Evolutionary conservation across 2,329 filamentous ascomycete genomes (phyloP).

Genomic region (Emericellopsis cladophorae): DNA sequence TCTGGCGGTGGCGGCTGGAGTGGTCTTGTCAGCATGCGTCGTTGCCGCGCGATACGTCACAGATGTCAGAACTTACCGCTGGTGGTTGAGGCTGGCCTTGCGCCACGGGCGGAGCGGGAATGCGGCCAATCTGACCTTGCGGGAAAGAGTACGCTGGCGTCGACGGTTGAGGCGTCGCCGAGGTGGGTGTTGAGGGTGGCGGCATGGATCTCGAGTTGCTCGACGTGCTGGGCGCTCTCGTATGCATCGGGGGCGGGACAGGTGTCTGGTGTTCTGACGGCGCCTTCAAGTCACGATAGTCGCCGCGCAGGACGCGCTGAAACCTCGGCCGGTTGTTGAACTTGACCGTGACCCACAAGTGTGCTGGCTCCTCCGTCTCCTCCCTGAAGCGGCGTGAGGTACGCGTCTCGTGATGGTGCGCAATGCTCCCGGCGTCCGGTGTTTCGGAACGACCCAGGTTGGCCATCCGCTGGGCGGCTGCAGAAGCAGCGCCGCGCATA

Average conservation of each 20-base stretch:
- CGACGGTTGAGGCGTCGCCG: conserved; percentile 18
- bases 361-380: conserved; percentile 64
- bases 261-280: conserved; percentile 22
- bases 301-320: conserved; percentile 48
- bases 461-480: conserved; percentile 78
- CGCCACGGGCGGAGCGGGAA: conserved; percentile 52
- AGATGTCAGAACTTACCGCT: conserved; percentile 42
- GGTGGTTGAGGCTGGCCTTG: conserved; percentile 41
- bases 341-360: conserved; percentile 61
- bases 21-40: conserved; percentile 6
- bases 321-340: conserved; percentile 57
- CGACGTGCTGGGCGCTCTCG: conserved; percentile 17
- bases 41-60: not conserved
- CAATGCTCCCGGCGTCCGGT: conserved; percentile 53
- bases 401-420: conserved; percentile 61
- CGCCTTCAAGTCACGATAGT: conserved; percentile 24
- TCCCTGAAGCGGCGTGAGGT: conserved; percentile 57
- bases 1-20: conserved; percentile 67
- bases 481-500: conserved; percentile 78
- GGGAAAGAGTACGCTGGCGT: conserved; percentile 23
- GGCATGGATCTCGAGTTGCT: conserved; percentile 17
- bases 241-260: conserved; percentile 11
- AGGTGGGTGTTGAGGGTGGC: conserved; percentile 22
- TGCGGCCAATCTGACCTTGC: conserved; percentile 48
- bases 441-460: conserved; percentile 77